A percentile compares a stretch with the other conserved stretches of the same genome.
phyloP scores from a whole-genome alignment of 192 early-diverging fungal species.

The Chytriomyces sp. region DNA sequence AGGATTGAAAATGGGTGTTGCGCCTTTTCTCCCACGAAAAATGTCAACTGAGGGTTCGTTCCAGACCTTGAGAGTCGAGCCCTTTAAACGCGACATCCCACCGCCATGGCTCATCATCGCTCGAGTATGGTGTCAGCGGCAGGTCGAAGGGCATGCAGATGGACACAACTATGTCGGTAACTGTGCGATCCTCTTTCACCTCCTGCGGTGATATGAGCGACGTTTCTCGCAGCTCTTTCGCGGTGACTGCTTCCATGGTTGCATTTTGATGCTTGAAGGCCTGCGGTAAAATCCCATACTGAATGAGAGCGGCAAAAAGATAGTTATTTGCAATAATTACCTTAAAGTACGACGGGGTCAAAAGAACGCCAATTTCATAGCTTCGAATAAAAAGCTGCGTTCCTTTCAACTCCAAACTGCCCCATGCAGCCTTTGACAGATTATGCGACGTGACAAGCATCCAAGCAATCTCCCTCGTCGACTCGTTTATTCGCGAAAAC shows the following conservation, averaged over 20 bases:
- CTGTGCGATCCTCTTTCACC: not conserved
- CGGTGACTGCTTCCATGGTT: slow-evolving; percentile 23
- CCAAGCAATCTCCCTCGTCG: slow-evolving; percentile 41
- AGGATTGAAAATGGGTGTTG: not conserved
- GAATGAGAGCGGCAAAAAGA: not conserved
- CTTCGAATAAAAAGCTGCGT: slow-evolving; percentile 63
- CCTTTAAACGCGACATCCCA: slow-evolving; percentile 43
- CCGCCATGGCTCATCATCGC: slow-evolving; percentile 49
- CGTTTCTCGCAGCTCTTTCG: slow-evolving; percentile 3
- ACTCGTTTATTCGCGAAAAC: slow-evolving; percentile 38
- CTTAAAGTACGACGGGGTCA: slow-evolving; percentile 63
- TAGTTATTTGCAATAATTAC: slow-evolving; percentile 36
- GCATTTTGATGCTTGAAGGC: slow-evolving; percentile 26
- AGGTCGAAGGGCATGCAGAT: slow-evolving; percentile 68
- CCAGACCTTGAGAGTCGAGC: slow-evolving; percentile 24
- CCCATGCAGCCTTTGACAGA: slow-evolving; percentile 74
- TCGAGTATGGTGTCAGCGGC: slow-evolving; percentile 57
- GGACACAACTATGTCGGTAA: slow-evolving; percentile 43
- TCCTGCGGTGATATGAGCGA: slow-evolving; percentile 10
- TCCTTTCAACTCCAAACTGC: slow-evolving; percentile 56
- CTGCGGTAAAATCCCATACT: not conserved
- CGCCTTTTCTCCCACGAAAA: not conserved
- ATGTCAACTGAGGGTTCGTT: not conserved
- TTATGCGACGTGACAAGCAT: slow-evolving; percentile 57
- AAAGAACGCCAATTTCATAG: slow-evolving; percentile 70